These are phyloP conservation scores for Pseudogymnoascus sp. DNA, from an alignment of 2,329 filamentous ascomycete genomes.

Conservation along the genomic window DNA sequence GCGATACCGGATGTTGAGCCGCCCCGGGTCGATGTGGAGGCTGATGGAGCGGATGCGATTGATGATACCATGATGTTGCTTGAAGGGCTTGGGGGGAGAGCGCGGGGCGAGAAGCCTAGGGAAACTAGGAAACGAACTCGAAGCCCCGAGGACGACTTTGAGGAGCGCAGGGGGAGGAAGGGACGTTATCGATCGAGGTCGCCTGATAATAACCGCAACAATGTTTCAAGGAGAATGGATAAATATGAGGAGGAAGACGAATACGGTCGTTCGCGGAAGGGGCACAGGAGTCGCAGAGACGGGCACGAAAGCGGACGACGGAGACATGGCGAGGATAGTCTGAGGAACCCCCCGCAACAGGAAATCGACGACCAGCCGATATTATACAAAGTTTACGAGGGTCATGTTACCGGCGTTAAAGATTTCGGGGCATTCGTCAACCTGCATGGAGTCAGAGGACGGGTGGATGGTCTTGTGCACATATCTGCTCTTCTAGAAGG, in stretches of 20 bases:
- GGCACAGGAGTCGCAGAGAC: conserved; percentile 25
- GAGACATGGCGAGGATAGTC: conserved; percentile 43
- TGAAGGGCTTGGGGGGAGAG: conserved; percentile 72
- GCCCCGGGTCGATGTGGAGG: conserved; percentile 42
- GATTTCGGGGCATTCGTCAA: conserved; percentile 96
- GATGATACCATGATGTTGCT: conserved; percentile 89
- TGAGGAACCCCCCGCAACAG: conserved; percentile 56
- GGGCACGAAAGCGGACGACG: conserved; percentile 33
- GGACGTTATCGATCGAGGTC: conserved; percentile 44
- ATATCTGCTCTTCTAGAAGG: conserved; percentile 82
- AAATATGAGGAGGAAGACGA: conserved; percentile 51
- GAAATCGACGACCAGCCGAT: conserved; percentile 77
- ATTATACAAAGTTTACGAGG: conserved; percentile 81
- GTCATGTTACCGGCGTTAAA: conserved; percentile 83
- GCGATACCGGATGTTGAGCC: conserved; percentile 71
- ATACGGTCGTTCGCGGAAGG: conserved; percentile 42
- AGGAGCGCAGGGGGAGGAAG: conserved; percentile 29
- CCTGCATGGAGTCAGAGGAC: conserved; percentile 75
- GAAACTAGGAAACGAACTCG: conserved; percentile 42
- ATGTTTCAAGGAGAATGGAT: conserved; percentile 32
- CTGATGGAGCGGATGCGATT: conserved; percentile 52
- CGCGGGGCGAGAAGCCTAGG: conserved; percentile 30
- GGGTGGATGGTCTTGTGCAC: conserved; percentile 88
- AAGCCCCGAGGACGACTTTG: conserved; percentile 36
- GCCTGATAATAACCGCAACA: conserved; percentile 31